Conservation (phyloP, 352 stramenopile genomes). For the Nothophytophthora sp. region DNA sequence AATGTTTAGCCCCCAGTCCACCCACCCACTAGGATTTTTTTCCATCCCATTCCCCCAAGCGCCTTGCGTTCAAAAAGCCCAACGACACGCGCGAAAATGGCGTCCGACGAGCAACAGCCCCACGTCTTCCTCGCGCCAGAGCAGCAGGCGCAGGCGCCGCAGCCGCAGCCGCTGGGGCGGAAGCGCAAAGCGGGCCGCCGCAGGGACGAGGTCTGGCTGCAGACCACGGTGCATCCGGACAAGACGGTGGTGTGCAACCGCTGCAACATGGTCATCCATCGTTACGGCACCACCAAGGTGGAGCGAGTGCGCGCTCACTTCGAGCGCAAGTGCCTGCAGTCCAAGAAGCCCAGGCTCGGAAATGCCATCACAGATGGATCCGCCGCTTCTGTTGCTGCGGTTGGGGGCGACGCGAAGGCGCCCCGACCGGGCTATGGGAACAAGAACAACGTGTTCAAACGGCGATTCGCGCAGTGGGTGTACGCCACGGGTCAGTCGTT, state of each 20-base stretch:
- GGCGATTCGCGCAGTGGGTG: conserved; percentile 63
- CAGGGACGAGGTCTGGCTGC: conserved; percentile 44
- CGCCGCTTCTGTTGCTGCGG: too few species aligned
- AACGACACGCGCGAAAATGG: too few species aligned
- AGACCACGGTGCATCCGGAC: conserved; percentile 44
- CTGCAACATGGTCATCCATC: conserved; percentile 62
- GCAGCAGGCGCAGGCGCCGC: too few species aligned
- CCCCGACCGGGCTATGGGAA: conserved; percentile 26
- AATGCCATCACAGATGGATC: not conserved
- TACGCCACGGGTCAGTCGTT: conserved; percentile 62
- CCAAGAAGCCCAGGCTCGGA: conserved; percentile 8
- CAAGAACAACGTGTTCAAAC: conserved; percentile 66
- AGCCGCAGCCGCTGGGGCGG: too few species aligned
- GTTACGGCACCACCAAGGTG: conserved; percentile 68
- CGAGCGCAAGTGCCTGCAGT: conserved; percentile 51
- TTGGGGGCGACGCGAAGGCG: too few species aligned
- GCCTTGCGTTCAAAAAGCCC: too few species aligned
- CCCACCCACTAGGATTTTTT: too few species aligned
- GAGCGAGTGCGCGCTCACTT: conserved; percentile 75
- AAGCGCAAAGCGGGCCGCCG: too few species aligned
- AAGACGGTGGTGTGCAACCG: conserved; percentile 57
- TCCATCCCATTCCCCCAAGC: too few species aligned
- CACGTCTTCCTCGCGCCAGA: too few species aligned
- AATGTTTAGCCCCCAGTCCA: too few species aligned
- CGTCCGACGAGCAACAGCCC: too few species aligned